Conservation (phyloP, 2,329 filamentous ascomycete species). For the Colletotrichum filicis region DNA sequence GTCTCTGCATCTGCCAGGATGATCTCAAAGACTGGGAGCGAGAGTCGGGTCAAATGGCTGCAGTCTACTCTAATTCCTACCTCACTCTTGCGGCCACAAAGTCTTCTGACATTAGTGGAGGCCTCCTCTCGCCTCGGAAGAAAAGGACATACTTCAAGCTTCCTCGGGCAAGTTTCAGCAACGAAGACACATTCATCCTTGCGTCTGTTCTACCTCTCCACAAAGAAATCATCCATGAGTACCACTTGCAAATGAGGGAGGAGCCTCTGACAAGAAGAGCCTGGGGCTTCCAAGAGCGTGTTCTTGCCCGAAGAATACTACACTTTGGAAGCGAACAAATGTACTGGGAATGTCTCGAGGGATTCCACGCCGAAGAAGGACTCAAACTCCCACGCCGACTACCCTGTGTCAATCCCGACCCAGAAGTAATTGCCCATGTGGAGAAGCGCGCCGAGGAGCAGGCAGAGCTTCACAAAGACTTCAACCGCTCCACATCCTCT, state of each 20-base stretch:
- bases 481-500: not conserved
- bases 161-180: not conserved
- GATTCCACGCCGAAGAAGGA: constrained; percentile 16
- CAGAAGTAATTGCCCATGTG: not conserved
- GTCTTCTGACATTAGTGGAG: constrained; percentile 36
- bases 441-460: not conserved
- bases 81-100: constrained; percentile 40
- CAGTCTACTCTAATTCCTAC: constrained; percentile 41
- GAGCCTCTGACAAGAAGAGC: constrained; percentile 36
- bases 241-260: constrained; percentile 1
- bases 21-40: constrained; percentile 38
- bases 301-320: constrained; percentile 41
- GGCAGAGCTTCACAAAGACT: not conserved
- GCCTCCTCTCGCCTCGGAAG: constrained; percentile 33
- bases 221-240: not conserved
- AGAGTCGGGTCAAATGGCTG: constrained; percentile 39
- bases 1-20: constrained; percentile 45
- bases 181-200: not conserved
- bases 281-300: constrained; percentile 45
- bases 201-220: constrained; percentile 6
- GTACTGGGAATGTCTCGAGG: constrained; percentile 31
- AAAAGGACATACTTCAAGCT: constrained; percentile 5
- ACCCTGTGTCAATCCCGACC: not conserved
- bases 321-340: constrained; percentile 38
- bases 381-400: not conserved